Evolutionary conservation across 169 alveolate species (phyloP).

Genomic region (Plasmodium gallinaceum): DNA sequence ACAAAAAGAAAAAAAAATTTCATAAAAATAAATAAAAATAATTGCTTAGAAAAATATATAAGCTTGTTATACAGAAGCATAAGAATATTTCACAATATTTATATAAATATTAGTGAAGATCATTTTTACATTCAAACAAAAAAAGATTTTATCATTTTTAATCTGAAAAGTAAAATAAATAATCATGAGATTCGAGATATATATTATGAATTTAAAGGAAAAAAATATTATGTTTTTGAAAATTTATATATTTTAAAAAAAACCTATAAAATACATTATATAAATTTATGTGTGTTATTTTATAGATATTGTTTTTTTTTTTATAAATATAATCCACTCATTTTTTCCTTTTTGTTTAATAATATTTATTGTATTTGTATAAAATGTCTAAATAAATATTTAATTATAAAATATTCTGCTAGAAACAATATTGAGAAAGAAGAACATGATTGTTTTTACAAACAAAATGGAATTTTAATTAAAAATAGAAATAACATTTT

Average conservation of each 20-base stretch:
- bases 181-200: neutral
- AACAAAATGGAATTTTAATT: conserved; percentile 59
- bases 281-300: conserved; percentile 58
- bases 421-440: neutral
- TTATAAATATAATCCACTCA: conserved; percentile 36
- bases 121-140: conserved; percentile 48
- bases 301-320: conserved; percentile 71
- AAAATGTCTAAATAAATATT: conserved; percentile 23
- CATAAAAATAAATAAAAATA: neutral
- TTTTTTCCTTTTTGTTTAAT: conserved; percentile 19
- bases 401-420: conserved; percentile 10
- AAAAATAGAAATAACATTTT: conserved; percentile 49
- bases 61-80: neutral
- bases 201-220: conserved; percentile 44
- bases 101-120: conserved; percentile 4
- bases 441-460: conserved; percentile 58
- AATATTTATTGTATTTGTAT: conserved; percentile 45
- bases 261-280: conserved; percentile 50
- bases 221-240: conserved; percentile 50
- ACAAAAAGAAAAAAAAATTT: neutral
- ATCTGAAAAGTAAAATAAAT: conserved; percentile 14
- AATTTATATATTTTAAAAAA: conserved; percentile 37
- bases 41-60: neutral
- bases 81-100: conserved; percentile 2
- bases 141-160: conserved; percentile 49